Conservation (phyloP, 2,329 filamentous ascomycete species). For the Ophiostoma triangulosporum region DNA sequence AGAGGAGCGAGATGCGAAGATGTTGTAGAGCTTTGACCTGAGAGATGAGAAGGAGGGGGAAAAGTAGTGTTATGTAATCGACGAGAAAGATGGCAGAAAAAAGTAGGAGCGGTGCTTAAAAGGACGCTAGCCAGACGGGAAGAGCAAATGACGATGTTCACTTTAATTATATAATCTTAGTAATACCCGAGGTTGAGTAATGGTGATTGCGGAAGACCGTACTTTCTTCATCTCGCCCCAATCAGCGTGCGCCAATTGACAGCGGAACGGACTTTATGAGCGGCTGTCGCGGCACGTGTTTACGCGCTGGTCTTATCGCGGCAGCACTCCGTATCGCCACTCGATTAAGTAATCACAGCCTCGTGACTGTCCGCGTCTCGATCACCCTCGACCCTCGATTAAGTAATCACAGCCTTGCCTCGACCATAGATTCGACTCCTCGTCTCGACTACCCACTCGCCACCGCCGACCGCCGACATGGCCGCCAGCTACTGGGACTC, state of each 20-base stretch:
- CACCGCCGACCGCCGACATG: constrained; percentile 46
- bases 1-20: not conserved
- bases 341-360: not conserved
- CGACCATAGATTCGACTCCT: not conserved
- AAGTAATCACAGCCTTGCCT: not conserved
- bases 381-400: no score
- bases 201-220: no score
- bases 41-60: not conserved
- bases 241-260: constrained; percentile 7
- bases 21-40: no score
- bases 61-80: not conserved
- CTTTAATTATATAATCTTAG: no score
- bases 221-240: not conserved
- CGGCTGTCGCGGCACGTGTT: constrained; percentile 3
- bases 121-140: constrained; percentile 4
- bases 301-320: not conserved
- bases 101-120: constrained; percentile 1
- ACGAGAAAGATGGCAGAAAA: not conserved
- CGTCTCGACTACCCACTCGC: not conserved
- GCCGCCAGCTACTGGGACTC: constrained; percentile 96
- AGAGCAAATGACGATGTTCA: constrained; percentile 8
- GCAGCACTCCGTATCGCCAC: not conserved
- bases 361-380: no score
- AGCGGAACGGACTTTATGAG: not conserved
- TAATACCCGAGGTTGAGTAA: no score